Conservation (phyloP, 108 stramenopile species). For the Discostella stelligeroides region DNA sequence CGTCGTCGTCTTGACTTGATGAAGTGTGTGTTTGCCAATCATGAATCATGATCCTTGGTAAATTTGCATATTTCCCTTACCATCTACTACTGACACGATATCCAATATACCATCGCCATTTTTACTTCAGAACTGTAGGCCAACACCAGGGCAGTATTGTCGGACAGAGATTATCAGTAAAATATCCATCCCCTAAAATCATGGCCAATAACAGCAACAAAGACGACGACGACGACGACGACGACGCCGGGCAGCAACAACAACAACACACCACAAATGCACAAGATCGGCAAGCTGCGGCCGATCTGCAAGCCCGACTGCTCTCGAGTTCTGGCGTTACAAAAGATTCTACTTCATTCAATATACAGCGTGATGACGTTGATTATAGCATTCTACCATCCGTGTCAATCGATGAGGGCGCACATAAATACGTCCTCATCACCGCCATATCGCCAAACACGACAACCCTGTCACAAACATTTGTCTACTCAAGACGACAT, state of each 20-base stretch:
- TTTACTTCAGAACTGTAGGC: too few species aligned
- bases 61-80: too few species aligned
- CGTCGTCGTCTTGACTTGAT: too few species aligned
- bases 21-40: too few species aligned
- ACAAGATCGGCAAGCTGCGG: conserved; percentile 72
- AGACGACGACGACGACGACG: not conserved
- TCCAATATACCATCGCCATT: too few species aligned
- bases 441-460: conserved; percentile 54
- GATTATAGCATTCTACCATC: conserved; percentile 42
- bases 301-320: conserved; percentile 60
- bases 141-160: too few species aligned
- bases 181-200: too few species aligned
- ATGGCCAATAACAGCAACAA: too few species aligned
- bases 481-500: conserved; percentile 64
- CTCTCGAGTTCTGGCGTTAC: not conserved
- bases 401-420: conserved; percentile 73
- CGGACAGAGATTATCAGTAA: too few species aligned
- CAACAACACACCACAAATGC: conserved; percentile 70
- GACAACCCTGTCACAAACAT: conserved; percentile 27
- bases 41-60: too few species aligned
- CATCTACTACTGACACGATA: too few species aligned
- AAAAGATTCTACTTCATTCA: not conserved
- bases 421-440: conserved; percentile 83
- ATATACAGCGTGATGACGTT: not conserved
- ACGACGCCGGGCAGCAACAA: not conserved